Evolutionary conservation across 208 protist species (phyloP).

Genomic region (Angomonas ambiguus): DNA sequence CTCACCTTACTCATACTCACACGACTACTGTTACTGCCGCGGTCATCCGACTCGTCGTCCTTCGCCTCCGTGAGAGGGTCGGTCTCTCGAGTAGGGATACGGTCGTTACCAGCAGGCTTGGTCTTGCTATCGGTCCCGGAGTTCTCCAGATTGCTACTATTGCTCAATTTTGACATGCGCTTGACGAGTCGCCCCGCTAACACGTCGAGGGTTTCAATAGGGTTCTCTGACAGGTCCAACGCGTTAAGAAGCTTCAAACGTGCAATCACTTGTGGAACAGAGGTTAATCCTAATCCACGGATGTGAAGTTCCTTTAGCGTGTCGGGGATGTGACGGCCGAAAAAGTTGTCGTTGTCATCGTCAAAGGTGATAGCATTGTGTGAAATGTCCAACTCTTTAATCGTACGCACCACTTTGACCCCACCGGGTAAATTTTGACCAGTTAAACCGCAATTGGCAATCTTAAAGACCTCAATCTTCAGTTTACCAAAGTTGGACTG

Average conservation of each 20-base stretch:
- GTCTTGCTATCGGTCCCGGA: conserved; percentile 21
- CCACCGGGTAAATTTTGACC: conserved; percentile 49
- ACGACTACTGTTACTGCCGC: conserved; percentile 28
- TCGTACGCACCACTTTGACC: conserved; percentile 36
- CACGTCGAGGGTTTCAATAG: conserved; percentile 79
- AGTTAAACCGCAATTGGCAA: conserved; percentile 63
- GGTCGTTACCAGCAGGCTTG: background rate
- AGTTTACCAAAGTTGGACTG: conserved; percentile 42
- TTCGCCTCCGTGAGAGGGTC: conserved; percentile 3
- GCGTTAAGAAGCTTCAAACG: conserved; percentile 46
- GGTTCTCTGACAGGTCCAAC: conserved; percentile 75
- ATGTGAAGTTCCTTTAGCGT: conserved; percentile 75
- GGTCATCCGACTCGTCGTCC: conserved; percentile 3
- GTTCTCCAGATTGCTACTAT: conserved; percentile 9
- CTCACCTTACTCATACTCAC: conserved; percentile 68
- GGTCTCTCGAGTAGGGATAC: background rate
- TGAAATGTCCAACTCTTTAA: conserved; percentile 74
- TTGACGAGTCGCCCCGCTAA: conserved; percentile 71
- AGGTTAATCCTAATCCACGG: conserved; percentile 45
- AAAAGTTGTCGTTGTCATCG: conserved; percentile 53
- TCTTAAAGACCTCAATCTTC: conserved; percentile 37
- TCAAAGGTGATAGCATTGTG: conserved; percentile 67
- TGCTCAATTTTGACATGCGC: conserved; percentile 27
- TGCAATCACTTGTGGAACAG: conserved; percentile 62
- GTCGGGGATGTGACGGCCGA: conserved; percentile 44